These are phyloP conservation scores for Mycena rosella DNA, from an alignment of 768 basidiomycete species.

Conservation along the genomic window DNA sequence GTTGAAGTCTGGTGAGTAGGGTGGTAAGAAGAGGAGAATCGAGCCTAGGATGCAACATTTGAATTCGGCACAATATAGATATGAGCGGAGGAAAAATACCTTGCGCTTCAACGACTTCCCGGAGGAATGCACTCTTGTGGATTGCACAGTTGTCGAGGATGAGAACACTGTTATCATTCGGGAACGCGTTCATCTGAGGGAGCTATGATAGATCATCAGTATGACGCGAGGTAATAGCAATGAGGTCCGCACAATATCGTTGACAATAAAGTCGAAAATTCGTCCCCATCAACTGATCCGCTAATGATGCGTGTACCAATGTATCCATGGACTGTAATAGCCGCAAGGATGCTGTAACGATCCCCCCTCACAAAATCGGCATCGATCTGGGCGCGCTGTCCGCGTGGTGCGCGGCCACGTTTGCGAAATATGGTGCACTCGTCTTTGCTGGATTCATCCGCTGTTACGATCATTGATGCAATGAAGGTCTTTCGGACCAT, in stretches of 20 bases:
- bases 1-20: conserved; percentile 54
- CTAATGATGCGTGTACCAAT: conserved; percentile 17
- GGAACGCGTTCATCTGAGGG: conserved; percentile 30
- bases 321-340: conserved; percentile 26
- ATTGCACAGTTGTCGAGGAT: conserved; percentile 39
- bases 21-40: conserved; percentile 44
- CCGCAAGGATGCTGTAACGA: conserved; percentile 34
- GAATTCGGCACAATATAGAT: background rate
- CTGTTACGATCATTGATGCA: conserved; percentile 16
- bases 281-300: conserved; percentile 24
- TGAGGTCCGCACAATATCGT: conserved; percentile 19
- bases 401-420: conserved; percentile 11
- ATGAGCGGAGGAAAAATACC: conserved; percentile 9
- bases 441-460: conserved; percentile 19
- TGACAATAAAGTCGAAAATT: conserved; percentile 36
- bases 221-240: background rate
- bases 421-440: conserved; percentile 21
- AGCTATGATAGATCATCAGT: conserved; percentile 7
- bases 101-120: conserved; percentile 27
- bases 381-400: conserved; percentile 11
- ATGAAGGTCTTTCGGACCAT: conserved; percentile 27
- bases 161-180: conserved; percentile 35
- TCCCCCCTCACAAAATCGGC: conserved; percentile 33
- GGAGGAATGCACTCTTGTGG: conserved; percentile 32
- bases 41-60: too few species aligned